Evolutionary conservation across 176 grass and related monocot genomes (phyloP), one percentile per base, ranked within the genome.

Genomic region (Sorghum bicolor): DNA sequence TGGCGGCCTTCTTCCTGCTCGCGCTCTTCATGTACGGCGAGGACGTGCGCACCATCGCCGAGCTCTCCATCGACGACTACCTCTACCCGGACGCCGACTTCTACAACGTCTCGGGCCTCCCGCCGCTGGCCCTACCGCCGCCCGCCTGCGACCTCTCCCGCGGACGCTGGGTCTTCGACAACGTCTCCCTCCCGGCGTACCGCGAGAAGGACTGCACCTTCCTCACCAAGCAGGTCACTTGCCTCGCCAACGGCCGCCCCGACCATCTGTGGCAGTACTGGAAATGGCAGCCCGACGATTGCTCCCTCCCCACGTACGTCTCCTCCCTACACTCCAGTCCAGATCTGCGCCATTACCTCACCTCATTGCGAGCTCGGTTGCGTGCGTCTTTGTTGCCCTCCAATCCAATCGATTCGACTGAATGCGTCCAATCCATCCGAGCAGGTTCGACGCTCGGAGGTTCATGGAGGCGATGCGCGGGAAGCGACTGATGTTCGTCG

Each of bases 401-500:
- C 48, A 52, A 2, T 48, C 17, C 48, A 55, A 63, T 79, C 36
- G 1, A 6, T 72, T 82, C 22, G 36, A 55, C n/a, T 53, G 40
- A 16, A 36, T 50, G 38, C 17, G 0, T 20, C 16, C 15, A 14
- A 45, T 48, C 6, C 19, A 45, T 48, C 6, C 19, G 6, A 55
- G 47, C 63, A 98, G 96, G 74, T 98, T 98, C 67, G 91, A 98
- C 22, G 91, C 93, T 13, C 74, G 88, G 60, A 24, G 94, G 10
- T 85, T 95, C 65, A 75, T 98, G 89, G 86, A 92, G 83, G 55
- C 82, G 73, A 86, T 98, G 78, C 57, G 96, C 14, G 92, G 92
- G 55, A 99, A 96, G 83, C 75, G 93, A 24, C 76, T 99, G 1
- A 92, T 96, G 89, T 99, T 99, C 70, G 93, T 96, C 19, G 96